Conservation (phyloP, 371 early-diverging fungal genomes). For the Parasitella parasitica region DNA sequence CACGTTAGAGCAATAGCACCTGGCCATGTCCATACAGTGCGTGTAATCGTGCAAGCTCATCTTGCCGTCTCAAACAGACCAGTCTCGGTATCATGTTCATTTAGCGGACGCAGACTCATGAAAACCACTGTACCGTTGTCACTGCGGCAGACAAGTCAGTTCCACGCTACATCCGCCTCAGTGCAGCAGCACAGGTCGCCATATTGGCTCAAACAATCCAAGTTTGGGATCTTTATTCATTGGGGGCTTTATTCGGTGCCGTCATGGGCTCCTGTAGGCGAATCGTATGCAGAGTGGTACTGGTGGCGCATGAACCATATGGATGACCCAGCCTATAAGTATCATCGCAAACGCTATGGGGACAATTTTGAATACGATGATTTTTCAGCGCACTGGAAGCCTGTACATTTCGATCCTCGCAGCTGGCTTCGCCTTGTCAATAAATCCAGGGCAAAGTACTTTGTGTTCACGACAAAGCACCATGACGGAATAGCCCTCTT, state of each 20-base stretch:
- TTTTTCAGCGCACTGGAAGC: conserved; percentile 26
- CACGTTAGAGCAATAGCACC: conserved; percentile 11
- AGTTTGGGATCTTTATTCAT: conserved; percentile 42
- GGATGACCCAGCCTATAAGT: conserved; percentile 17
- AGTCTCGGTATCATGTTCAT: neutral
- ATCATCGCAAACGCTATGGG: conserved; percentile 28
- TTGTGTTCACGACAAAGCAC: conserved; percentile 42
- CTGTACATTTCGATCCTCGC: conserved; percentile 22
- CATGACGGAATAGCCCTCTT: conserved; percentile 43
- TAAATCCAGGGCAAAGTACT: conserved; percentile 29
- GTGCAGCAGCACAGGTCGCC: conserved; percentile 30
- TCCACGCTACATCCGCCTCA: neutral
- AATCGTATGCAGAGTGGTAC: conserved; percentile 37
- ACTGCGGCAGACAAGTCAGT: neutral
- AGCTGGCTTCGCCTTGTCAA: conserved; percentile 30
- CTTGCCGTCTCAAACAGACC: neutral
- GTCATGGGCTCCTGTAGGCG: conserved; percentile 35
- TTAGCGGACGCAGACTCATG: neutral
- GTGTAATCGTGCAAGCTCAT: neutral
- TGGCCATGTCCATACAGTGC: conserved; percentile 4
- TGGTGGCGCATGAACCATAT: conserved; percentile 33
- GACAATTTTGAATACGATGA: conserved; percentile 32
- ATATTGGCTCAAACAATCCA: conserved; percentile 30
- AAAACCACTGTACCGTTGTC: neutral
- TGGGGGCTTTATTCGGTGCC: conserved; percentile 42